Evolutionary conservation across 441 rosid species (phyloP).

Genomic region (Capsella rubella): DNA sequence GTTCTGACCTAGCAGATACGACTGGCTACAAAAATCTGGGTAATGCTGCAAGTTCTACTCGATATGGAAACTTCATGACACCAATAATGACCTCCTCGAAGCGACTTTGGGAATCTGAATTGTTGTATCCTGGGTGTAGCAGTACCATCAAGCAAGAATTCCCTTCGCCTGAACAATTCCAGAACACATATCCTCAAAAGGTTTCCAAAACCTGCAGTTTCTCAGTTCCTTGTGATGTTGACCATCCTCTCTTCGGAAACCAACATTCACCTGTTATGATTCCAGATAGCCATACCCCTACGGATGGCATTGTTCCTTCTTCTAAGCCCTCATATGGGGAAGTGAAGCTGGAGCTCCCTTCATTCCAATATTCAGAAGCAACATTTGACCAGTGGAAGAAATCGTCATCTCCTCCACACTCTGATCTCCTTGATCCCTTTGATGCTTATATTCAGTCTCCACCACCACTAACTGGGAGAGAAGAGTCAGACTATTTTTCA

Average conservation of each 20-base stretch:
- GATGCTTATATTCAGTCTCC: slow-evolving; percentile 84
- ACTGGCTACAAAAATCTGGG: slow-evolving; percentile 60
- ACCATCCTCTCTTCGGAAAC: slow-evolving; percentile 55
- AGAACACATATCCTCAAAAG: slow-evolving; percentile 53
- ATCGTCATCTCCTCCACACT: slow-evolving; percentile 56
- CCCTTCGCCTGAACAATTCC: slow-evolving; percentile 58
- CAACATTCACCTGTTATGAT: slow-evolving; percentile 60
- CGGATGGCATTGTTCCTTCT: slow-evolving; percentile 86
- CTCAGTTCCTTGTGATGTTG: slow-evolving; percentile 56
- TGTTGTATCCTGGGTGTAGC: slow-evolving; percentile 52
- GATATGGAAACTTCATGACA: slow-evolving; percentile 59
- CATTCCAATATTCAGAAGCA: slow-evolving; percentile 94
- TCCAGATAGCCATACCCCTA: slow-evolving; percentile 76
- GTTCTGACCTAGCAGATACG: slow-evolving; percentile 62
- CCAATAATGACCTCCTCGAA: slow-evolving; percentile 56
- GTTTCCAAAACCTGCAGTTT: slow-evolving; percentile 54
- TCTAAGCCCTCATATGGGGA: slow-evolving; percentile 68
- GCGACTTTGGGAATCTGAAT: slow-evolving; percentile 69
- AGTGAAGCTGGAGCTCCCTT: slow-evolving; percentile 99
- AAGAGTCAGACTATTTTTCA: slow-evolving; percentile 58
- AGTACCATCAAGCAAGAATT: slow-evolving; percentile 57
- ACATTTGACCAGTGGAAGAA: slow-evolving; percentile 68
- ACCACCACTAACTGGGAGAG: slow-evolving; percentile 50
- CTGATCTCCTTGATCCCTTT: slow-evolving; percentile 56
- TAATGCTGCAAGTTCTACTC: slow-evolving; percentile 60